phyloP scores from a whole-genome alignment of 108 stramenopile species.

The Cylindrotheca fusiformis region DNA sequence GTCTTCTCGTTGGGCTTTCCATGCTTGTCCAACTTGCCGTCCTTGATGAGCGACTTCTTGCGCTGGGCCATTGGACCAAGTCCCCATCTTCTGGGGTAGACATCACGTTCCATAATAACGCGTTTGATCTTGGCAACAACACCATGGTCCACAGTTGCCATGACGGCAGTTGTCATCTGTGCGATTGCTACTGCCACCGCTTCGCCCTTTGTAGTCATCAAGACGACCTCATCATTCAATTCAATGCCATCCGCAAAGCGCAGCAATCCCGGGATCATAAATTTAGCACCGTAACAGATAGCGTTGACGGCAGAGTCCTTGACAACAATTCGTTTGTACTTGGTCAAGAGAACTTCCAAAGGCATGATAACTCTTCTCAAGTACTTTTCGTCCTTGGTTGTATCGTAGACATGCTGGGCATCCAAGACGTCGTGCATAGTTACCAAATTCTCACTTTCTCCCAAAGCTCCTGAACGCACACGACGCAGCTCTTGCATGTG shows the following conservation, averaged over 20 bases:
- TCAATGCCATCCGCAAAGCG: slow-evolving; percentile 99
- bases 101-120: slow-evolving; percentile 99
- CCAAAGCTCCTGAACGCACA: slow-evolving; percentile 91
- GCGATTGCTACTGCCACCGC: slow-evolving; percentile 98
- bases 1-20: slow-evolving; percentile 97
- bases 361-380: slow-evolving; percentile 97
- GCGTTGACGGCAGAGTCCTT: slow-evolving; percentile 99
- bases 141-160: slow-evolving; percentile 99
- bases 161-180: slow-evolving; percentile 99
- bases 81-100: slow-evolving; percentile 98
- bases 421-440: slow-evolving; percentile 99
- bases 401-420: slow-evolving; percentile 98
- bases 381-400: slow-evolving; percentile 98
- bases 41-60: slow-evolving; percentile 97
- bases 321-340: slow-evolving; percentile 98
- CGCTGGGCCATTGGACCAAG: slow-evolving; percentile 97
- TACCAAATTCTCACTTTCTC: slow-evolving; percentile 90
- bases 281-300: slow-evolving; percentile 99
- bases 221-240: slow-evolving; percentile 95
- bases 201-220: slow-evolving; percentile 99
- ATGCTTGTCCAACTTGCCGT: slow-evolving; percentile 98
- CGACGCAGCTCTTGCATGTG: slow-evolving; percentile 99
- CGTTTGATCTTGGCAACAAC: slow-evolving; percentile 99
- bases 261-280: slow-evolving; percentile 98
- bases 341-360: slow-evolving; percentile 92